These are phyloP conservation scores for Lecanosticta acicola DNA, from an alignment of 2,329 filamentous ascomycete species.

Conservation along the genomic window DNA sequence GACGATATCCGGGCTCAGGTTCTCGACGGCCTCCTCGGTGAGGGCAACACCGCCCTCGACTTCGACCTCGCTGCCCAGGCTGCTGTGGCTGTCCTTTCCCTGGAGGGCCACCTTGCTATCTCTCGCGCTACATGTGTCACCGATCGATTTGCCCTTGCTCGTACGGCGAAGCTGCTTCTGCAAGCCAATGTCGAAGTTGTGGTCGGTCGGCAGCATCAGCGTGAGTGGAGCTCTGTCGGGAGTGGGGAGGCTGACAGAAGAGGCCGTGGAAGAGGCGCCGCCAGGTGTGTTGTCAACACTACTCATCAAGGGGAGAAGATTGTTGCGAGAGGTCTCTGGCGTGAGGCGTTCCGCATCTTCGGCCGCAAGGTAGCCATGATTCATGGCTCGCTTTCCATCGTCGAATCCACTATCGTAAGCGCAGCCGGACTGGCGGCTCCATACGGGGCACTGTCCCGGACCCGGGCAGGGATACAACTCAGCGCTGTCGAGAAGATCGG, in stretches of 20 bases:
- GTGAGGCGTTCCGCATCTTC: slow-evolving; percentile 14
- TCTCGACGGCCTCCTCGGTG: slow-evolving; percentile 26
- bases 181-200: slow-evolving; percentile 15
- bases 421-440: slow-evolving; percentile 24
- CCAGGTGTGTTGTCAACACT: slow-evolving; percentile 21
- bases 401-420: slow-evolving; percentile 29
- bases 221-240: slow-evolving; percentile 18
- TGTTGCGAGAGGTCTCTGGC: slow-evolving; percentile 18
- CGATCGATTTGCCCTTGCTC: slow-evolving; percentile 15
- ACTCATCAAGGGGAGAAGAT: slow-evolving; percentile 14
- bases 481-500: slow-evolving; percentile 10
- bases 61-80: slow-evolving; percentile 35
- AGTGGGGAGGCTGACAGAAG: slow-evolving; percentile 30
- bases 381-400: slow-evolving; percentile 26
- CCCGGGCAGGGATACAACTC: slow-evolving; percentile 27
- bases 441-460: slow-evolving; percentile 25
- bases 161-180: slow-evolving; percentile 10
- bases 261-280: slow-evolving; percentile 26
- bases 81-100: slow-evolving; percentile 1
- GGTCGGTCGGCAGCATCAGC: slow-evolving; percentile 11
- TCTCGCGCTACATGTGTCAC: slow-evolving; percentile 5
- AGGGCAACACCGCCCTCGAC: slow-evolving; percentile 51
- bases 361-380: slow-evolving; percentile 22
- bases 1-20: slow-evolving; percentile 3
- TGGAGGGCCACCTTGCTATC: not conserved